These are phyloP conservation scores for Rhodotorula sphaerocarpa DNA, from an alignment of 768 basidiomycete genomes.

Conservation along the genomic window DNA sequence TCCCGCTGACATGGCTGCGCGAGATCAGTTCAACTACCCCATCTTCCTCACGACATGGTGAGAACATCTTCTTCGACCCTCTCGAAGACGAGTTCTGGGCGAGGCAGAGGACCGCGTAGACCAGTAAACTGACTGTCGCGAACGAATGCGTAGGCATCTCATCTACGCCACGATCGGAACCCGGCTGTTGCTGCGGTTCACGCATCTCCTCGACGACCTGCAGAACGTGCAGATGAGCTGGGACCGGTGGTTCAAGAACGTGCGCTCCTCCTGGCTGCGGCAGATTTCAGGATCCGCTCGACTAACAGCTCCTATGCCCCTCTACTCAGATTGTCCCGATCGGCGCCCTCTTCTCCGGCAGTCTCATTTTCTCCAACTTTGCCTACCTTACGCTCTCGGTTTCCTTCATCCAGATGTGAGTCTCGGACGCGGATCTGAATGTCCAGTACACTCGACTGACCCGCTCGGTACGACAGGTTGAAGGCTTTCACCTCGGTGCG, in stretches of 20 bases:
- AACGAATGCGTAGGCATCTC: slow-evolving; percentile 28
- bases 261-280: not conserved
- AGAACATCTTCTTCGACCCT: slow-evolving; percentile 2
- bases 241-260: slow-evolving; percentile 48
- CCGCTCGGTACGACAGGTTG: slow-evolving; percentile 2
- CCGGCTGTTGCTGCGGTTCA: slow-evolving; percentile 72
- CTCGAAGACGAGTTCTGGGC: too few relatives aligned
- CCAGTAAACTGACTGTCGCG: not conserved
- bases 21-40: slow-evolving; percentile 63
- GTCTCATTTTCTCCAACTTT: slow-evolving; percentile 80
- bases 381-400: slow-evolving; percentile 87
- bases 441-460: slow-evolving; percentile 26
- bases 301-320: not conserved
- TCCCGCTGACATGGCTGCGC: not conserved
- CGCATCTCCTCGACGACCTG: slow-evolving; percentile 63
- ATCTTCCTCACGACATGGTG: slow-evolving; percentile 91
- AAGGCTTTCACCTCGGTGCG: slow-evolving; percentile 85
- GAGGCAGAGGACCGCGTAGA: too few relatives aligned
- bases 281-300: not conserved
- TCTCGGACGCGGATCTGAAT: slow-evolving; percentile 51
- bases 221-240: slow-evolving; percentile 67
- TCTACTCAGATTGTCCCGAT: slow-evolving; percentile 78
- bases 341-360: slow-evolving; percentile 84
- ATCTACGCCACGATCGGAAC: slow-evolving; percentile 60
- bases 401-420: slow-evolving; percentile 84